Percentiles rank a stretch among this genome's conserved stretches.
phyloP scores from a whole-genome alignment of 2,329 filamentous ascomycete species.

The Beauveria sp. region DNA sequence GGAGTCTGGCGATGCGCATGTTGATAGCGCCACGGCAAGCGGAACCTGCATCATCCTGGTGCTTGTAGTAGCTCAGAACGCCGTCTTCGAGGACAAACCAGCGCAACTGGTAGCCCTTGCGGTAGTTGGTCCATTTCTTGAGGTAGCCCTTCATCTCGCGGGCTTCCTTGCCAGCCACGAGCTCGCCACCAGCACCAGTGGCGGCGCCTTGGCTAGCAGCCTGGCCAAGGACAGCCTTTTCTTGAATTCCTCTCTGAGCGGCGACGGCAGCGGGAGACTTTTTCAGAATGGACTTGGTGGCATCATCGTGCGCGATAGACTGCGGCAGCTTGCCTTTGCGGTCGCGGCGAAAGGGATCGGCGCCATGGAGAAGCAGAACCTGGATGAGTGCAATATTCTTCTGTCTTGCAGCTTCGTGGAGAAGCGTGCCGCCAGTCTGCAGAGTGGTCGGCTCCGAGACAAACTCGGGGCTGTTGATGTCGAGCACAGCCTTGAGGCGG shows the following conservation, averaged over 20 bases:
- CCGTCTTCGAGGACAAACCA: constrained; percentile 99
- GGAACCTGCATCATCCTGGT: constrained; percentile 93
- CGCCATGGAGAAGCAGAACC: constrained; percentile 83
- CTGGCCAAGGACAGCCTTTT: constrained; percentile 88
- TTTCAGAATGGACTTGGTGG: constrained; percentile 80
- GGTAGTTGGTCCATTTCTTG: constrained; percentile 99
- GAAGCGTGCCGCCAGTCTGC: constrained; percentile 78
- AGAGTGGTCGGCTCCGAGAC: constrained; percentile 71
- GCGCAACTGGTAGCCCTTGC: constrained; percentile 88
- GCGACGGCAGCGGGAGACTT: constrained; percentile 89
- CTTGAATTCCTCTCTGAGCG: constrained; percentile 90
- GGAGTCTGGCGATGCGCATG: constrained; percentile 89
- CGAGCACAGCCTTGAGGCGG: constrained; percentile 75
- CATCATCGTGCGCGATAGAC: constrained; percentile 92
- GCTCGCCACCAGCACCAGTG: constrained; percentile 47
- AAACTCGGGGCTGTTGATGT: constrained; percentile 88
- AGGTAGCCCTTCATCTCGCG: constrained; percentile 97
- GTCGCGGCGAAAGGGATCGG: constrained; percentile 91
- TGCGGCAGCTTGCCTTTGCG: constrained; percentile 93
- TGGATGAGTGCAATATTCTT: constrained; percentile 84
- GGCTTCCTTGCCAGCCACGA: constrained; percentile 71
- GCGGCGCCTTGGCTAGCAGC: constrained; percentile 48
- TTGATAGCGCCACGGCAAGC: constrained; percentile 97
- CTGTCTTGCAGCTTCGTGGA: constrained; percentile 84
- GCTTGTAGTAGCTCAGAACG: constrained; percentile 97